phyloP scores from a whole-genome alignment of 129 eudicot species.

The sunflower (Helianthus annuus) region HanXRQr2.0-SUNRISE NC_035449.2:191698837-191699336 shows the following conservation, averaged over 20 bases:
- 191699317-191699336: background rate
- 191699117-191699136: conserved; percentile 57
- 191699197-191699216: conserved; percentile 67
- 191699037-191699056: background rate
- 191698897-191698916: too few relatives aligned
- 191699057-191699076: background rate
- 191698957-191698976: too few relatives aligned
- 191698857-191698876: too few relatives aligned
- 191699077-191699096: conserved; percentile 38
- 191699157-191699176: conserved; percentile 94
- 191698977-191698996: too few relatives aligned
- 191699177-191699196: conserved; percentile 68
- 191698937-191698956: too few relatives aligned
- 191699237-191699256: background rate
- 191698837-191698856: too few relatives aligned
- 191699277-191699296: background rate
- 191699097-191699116: conserved; percentile 47
- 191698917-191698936: too few relatives aligned
- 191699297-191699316: background rate
- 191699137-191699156: conserved; percentile 75
- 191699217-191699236: conserved; percentile 19
- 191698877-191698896: too few relatives aligned
- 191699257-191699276: background rate
- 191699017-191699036: too few relatives aligned
- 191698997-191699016: too few relatives aligned